Evolutionary conservation across 163 green algal species (phyloP).

Genomic region (Prototheca cutis): DNA sequence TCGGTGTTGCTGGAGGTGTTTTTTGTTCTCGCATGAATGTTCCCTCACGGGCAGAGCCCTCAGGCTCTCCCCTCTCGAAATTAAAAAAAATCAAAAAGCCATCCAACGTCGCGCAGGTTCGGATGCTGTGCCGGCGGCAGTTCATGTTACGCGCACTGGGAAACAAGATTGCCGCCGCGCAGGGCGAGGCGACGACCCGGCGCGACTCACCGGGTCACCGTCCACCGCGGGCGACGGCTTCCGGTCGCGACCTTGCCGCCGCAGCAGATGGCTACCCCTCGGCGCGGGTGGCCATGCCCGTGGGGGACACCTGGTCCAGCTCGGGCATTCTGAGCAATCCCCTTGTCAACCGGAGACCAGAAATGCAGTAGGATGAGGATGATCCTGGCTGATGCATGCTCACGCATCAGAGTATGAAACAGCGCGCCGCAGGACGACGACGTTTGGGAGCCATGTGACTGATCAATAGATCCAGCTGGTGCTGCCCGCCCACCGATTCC

Average conservation of each 20-base stretch:
- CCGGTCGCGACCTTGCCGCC: not conserved
- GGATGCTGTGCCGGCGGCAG: constrained; percentile 59
- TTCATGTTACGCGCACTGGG: constrained; percentile 66
- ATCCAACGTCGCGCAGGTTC: constrained; percentile 38
- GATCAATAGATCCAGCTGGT: not conserved
- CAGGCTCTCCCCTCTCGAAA: not conserved
- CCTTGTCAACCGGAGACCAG: not conserved
- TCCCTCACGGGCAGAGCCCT: not conserved
- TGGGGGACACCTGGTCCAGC: constrained; percentile 30
- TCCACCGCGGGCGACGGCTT: not conserved
- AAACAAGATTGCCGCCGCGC: constrained; percentile 49
- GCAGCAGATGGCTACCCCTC: not conserved
- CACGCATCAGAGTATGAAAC: not conserved
- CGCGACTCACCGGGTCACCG: not conserved
- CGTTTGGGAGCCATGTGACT: not conserved
- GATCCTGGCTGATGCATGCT: not conserved
- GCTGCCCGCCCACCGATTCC: not conserved
- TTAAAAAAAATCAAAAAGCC: not conserved
- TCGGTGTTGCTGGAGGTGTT: not conserved
- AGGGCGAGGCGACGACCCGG: constrained; percentile 11
- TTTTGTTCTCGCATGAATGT: not conserved
- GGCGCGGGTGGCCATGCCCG: constrained; percentile 21
- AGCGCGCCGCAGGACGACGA: not conserved
- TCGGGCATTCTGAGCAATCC: constrained; percentile 27
- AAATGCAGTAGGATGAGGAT: not conserved